Evolutionary conservation across 495 filamentous ascomycete species (phyloP).

Genomic region (Xylaria acuta): DNA sequence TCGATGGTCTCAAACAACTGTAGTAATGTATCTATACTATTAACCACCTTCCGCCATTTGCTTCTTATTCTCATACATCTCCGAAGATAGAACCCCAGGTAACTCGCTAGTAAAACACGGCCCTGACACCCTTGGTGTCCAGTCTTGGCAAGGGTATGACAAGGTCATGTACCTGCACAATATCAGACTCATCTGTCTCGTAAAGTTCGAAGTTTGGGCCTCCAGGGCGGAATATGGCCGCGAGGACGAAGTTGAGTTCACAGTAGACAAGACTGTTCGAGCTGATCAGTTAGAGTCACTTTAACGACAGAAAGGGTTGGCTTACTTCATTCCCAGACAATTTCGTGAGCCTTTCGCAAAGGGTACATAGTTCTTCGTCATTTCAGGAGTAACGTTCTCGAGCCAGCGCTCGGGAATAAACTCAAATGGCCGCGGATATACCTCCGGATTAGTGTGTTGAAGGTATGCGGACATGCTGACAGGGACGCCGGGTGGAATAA

Average conservation of each 20-base stretch:
- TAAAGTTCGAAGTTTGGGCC: slow-evolving; percentile 39
- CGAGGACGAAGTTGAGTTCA: slow-evolving; percentile 34
- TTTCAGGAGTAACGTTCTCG: slow-evolving; percentile 37
- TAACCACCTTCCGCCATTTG: neutral
- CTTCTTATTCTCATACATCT: neutral
- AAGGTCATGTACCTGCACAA: slow-evolving; percentile 39
- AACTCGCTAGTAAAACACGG: slow-evolving; percentile 15
- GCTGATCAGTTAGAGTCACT: neutral
- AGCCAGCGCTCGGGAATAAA: slow-evolving; percentile 55
- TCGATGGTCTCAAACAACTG: neutral
- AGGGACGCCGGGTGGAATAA: slow-evolving; percentile 27
- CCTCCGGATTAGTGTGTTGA: slow-evolving; percentile 42
- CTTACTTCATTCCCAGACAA: slow-evolving; percentile 36
- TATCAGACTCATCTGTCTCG: slow-evolving; percentile 41
- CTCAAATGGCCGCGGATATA: slow-evolving; percentile 43
- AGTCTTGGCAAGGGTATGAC: slow-evolving; percentile 42
- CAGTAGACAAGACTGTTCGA: neutral
- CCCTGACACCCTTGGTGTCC: slow-evolving; percentile 40
- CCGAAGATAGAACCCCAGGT: neutral
- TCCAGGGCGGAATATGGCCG: slow-evolving; percentile 39
- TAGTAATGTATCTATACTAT: neutral
- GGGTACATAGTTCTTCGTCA: slow-evolving; percentile 28
- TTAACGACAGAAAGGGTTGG: neutral
- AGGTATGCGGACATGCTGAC: slow-evolving; percentile 35
- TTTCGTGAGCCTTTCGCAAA: slow-evolving; percentile 34